Conservation (phyloP, 2,329 filamentous ascomycete species). For the Tolypocladium tropicale region DNA sequence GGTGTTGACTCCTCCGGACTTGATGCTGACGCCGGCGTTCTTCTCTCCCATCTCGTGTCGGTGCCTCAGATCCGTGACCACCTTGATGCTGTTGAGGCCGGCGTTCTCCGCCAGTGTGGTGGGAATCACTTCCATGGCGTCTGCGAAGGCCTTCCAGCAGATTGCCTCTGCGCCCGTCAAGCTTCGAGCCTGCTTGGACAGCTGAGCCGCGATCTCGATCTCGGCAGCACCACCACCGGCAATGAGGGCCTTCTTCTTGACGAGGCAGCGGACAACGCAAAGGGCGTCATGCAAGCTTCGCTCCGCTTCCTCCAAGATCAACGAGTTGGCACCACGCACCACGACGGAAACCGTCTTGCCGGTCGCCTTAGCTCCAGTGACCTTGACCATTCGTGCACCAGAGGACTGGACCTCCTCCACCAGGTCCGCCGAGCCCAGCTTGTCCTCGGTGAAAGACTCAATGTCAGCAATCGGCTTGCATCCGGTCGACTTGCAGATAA, state of each 20-base stretch:
- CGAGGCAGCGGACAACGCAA: constrained; percentile 91
- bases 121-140: constrained; percentile 93
- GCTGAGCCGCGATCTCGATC: constrained; percentile 85
- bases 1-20: constrained; percentile 90
- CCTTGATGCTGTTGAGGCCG: constrained; percentile 95
- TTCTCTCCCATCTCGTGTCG: constrained; percentile 90
- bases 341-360: constrained; percentile 91
- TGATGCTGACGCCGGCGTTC: constrained; percentile 96
- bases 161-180: constrained; percentile 89
- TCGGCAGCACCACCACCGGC: constrained; percentile 94
- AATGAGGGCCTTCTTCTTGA: constrained; percentile 99
- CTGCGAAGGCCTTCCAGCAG: constrained; percentile 98
- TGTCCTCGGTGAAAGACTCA: constrained; percentile 97
- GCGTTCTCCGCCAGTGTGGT: constrained; percentile 97
- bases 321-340: constrained; percentile 82
- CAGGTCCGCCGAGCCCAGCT: constrained; percentile 85
- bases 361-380: constrained; percentile 77
- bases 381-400: constrained; percentile 87
- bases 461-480: constrained; percentile 99
- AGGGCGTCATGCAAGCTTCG: constrained; percentile 94
- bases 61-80: constrained; percentile 90
- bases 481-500: constrained; percentile 97
- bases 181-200: constrained; percentile 72
- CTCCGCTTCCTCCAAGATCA: constrained; percentile 96
- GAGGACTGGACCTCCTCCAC: constrained; percentile 85